phyloP scores from a whole-genome alignment of 345 rosid genomes.

The Salix purpurea region DNA sequence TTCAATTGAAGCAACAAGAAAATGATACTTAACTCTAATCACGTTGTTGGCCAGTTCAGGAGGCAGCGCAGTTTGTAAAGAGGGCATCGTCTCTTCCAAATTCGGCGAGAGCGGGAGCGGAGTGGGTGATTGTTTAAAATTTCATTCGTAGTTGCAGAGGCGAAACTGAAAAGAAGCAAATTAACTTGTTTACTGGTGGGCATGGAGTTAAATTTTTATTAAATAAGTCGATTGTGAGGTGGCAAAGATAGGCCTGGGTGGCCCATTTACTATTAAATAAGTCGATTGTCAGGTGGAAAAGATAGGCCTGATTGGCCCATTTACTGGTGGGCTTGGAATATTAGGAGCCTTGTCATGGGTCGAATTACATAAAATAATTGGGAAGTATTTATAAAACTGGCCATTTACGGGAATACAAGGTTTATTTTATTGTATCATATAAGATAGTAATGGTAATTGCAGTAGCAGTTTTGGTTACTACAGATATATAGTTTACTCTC shows the following conservation, averaged over 20 bases:
- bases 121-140: not conserved
- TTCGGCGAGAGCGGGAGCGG: not conserved
- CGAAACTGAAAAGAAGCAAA: not conserved
- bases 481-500: too few species aligned
- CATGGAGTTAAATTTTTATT: not conserved
- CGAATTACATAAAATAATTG: too few species aligned
- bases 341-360: not conserved
- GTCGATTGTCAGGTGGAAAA: too few species aligned
- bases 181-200: too few species aligned
- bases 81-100: conserved; percentile 47
- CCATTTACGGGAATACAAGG: too few species aligned
- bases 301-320: not conserved
- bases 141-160: not conserved
- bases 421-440: too few species aligned
- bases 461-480: too few species aligned
- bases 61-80: conserved; percentile 79
- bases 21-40: conserved; percentile 56
- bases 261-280: not conserved
- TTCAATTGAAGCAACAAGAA: not conserved
- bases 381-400: too few species aligned
- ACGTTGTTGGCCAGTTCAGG: conserved; percentile 92
- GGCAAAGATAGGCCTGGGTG: not conserved
- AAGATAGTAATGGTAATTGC: too few species aligned
- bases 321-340: not conserved
- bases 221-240: too few species aligned